A percentile compares a stretch with the other conserved stretches of the same genome.
Conservation (phyloP, 352 stramenopile species). For the Phytophthora melonis region DNA sequence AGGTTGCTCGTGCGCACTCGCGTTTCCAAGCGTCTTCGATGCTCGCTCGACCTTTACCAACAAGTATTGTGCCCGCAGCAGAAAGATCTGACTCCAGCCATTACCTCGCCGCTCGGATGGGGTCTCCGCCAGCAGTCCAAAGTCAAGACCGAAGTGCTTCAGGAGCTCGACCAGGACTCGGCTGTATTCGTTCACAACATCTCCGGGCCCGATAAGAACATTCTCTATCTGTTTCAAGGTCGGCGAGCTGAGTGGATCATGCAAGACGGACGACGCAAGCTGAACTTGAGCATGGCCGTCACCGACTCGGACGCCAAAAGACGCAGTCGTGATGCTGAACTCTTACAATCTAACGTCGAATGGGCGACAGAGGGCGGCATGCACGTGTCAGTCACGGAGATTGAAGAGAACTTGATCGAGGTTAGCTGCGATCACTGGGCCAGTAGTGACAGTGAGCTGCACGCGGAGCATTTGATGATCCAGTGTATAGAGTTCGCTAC, state of each 20-base stretch:
- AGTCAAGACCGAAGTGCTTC: conserved; percentile 29
- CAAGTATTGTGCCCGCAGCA: conserved; percentile 25
- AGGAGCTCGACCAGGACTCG: conserved; percentile 38
- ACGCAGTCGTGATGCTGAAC: conserved; percentile 34
- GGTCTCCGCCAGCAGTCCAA: conserved; percentile 26
- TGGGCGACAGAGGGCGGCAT: conserved; percentile 43
- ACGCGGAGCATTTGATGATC: conserved; percentile 60
- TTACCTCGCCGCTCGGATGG: conserved; percentile 35
- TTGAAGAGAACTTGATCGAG: conserved; percentile 38
- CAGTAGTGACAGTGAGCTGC: conserved; percentile 42
- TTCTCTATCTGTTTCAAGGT: conserved; percentile 29
- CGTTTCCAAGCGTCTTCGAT: conserved; percentile 22
- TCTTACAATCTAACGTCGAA: conserved; percentile 26
- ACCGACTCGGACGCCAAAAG: conserved; percentile 40
- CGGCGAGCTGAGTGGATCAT: conserved; percentile 22
- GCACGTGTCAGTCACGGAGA: conserved; percentile 36
- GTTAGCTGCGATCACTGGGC: conserved; percentile 44
- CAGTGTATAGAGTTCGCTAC: conserved; percentile 57
- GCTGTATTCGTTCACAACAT: conserved; percentile 37
- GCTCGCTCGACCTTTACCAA: conserved; percentile 22
- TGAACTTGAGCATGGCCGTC: conserved; percentile 33
- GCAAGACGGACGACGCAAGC: conserved; percentile 18
- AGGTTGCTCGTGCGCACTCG: conserved; percentile 13
- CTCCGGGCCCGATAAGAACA: conserved; percentile 18
- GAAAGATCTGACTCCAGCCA: conserved; percentile 38